phyloP scores from a whole-genome alignment of 2,329 filamentous ascomycete genomes.

The Botrytis cinerea region DNA sequence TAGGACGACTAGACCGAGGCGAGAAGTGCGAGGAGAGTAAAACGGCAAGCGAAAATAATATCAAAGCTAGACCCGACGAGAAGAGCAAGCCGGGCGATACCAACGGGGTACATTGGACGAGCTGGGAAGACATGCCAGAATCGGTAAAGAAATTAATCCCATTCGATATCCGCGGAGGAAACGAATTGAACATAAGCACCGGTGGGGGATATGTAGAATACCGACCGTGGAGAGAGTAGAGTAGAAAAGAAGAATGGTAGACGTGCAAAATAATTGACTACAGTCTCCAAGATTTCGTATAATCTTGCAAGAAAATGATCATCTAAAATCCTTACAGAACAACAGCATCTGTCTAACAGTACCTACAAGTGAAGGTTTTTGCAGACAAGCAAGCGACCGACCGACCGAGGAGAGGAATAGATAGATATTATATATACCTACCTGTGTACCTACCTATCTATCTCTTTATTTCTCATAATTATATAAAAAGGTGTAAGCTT shows the following conservation, averaged over 20 bases:
- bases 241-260: neutral
- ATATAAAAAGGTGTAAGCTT: no score
- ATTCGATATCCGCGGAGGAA: slow-evolving; percentile 4
- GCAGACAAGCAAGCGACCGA: neutral
- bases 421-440: no score
- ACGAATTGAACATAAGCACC: neutral
- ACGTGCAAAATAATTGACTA: neutral
- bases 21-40: slow-evolving; percentile 5
- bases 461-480: no score
- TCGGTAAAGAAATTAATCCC: neutral
- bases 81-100: no score
- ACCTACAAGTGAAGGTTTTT: neutral
- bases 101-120: neutral
- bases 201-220: slow-evolving; percentile 4
- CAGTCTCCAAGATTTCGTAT: neutral
- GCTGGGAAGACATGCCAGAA: neutral
- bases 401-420: no score
- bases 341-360: no score
- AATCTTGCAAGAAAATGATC: no score
- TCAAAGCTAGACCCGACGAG: neutral
- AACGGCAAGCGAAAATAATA: neutral
- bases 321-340: no score
- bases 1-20: neutral
- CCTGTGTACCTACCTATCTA: no score
- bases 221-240: neutral